Evolutionary conservation across 306 rosid genomes (phyloP).

Genomic region (Cotoneaster glaucophyllus): DNA sequence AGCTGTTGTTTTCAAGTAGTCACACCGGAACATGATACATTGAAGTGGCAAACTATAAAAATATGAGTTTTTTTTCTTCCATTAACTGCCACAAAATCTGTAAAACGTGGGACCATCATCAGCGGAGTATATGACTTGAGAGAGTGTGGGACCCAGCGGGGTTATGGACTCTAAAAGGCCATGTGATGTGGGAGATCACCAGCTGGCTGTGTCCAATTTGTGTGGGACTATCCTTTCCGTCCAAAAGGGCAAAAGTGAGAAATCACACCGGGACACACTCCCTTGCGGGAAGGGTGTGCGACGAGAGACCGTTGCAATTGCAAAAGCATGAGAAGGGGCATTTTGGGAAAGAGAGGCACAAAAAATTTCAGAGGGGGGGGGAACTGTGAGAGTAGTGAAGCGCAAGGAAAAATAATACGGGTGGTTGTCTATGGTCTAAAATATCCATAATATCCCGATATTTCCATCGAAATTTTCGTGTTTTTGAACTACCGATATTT

Average conservation of each 20-base stretch:
- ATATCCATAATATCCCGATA: no score
- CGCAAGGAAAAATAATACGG: conserved; percentile 45
- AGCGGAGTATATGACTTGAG: neutral
- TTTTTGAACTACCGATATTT: no score
- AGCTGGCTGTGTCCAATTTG: conserved; percentile 50
- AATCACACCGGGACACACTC: neutral
- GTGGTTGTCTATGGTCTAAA: no score
- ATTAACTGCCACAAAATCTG: conserved; percentile 7
- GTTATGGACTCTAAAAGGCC: conserved; percentile 21
- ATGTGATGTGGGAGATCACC: conserved; percentile 59
- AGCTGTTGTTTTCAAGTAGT: conserved; percentile 10
- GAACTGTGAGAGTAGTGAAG: conserved; percentile 39
- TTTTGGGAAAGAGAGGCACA: conserved; percentile 11
- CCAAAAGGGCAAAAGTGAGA: conserved; percentile 14
- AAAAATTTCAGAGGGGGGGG: conserved; percentile 21
- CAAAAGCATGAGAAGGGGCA: conserved; percentile 5
- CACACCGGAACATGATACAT: neutral
- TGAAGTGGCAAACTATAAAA: conserved; percentile 3
- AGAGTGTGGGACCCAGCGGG: conserved; percentile 18
- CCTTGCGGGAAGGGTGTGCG: conserved; percentile 10
- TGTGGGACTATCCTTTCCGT: conserved; percentile 19
- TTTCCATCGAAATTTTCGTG: no score
- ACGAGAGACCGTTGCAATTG: conserved; percentile 38
- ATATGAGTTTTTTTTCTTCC: neutral
- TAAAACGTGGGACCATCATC: conserved; percentile 27